Base-by-base conservation (phyloP, 1,139 yeast species). In the Insectozyma bohioensis region DNA sequence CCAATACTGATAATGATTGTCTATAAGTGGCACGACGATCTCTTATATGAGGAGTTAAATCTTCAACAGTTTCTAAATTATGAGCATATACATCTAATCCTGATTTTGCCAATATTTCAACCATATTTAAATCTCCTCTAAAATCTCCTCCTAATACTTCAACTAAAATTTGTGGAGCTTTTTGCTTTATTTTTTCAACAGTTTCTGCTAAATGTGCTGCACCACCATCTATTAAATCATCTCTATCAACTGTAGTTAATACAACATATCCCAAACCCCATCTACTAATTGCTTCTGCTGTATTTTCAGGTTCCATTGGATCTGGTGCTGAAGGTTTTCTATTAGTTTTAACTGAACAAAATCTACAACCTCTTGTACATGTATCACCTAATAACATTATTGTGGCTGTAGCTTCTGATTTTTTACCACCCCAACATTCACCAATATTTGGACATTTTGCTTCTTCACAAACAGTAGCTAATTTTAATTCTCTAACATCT, bases 211-310 rank as follows among this genome's bases (percentile, higher is more conserved):
- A 77, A 61, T 94, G 99, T 41, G 76, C 69, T 2, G 97, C 81
- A 30, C 99, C 99, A 37, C 98, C 97, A 52, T 94, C 99, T 1
- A 71, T 51, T 47, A 92, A 69, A 59, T 94, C 99, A 58, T 94
- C 99, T 63, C 99, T 78, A 58, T 94, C 99, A 20, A 94, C 99
- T 1, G 98, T 90, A 14, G 99, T 94, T 46, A 94, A 69, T 24
- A 94, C 99, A 20, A 94, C 97, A 56, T 94, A 94, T 17, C 99
- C 99, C 43, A 94, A 73, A 1, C 97, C 98, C 99, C 99, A 94
- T 61, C 96, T 80, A 33, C 90, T 81, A 40, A 94, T 88, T 17
- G 98, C 98, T 51, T 86, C 97, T 0, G 98, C 97, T 0, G 98
- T 94, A 52, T 92, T 88, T 56, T 86, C 96, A 0, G 99, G 99